A percentile compares a stretch with the other conserved stretches of the same genome.
Evolutionary conservation across 805 yeast genomes (phyloP).

Genomic region (Kodamaea fukazawae): DNA sequence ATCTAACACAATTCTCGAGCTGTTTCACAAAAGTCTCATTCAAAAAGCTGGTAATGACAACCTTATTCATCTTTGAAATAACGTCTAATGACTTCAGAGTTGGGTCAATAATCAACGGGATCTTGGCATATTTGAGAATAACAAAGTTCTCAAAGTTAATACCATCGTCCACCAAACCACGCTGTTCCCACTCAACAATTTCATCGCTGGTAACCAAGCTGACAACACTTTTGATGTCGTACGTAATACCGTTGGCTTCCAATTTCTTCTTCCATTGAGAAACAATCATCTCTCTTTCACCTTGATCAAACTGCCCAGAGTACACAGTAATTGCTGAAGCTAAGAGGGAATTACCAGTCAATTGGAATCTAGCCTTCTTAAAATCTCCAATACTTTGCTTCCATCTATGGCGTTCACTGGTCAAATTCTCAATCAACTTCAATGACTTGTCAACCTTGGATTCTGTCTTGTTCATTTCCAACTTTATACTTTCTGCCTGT

Average conservation of each 20-base stretch:
- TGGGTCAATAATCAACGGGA: conserved; percentile 76
- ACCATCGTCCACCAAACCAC: conserved; percentile 58
- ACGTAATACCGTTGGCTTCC: conserved; percentile 32
- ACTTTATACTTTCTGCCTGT: conserved; percentile 71
- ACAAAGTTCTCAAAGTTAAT: conserved; percentile 62
- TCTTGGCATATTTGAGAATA: conserved; percentile 40
- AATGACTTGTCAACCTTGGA: conserved; percentile 60
- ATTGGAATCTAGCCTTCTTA: conserved; percentile 37
- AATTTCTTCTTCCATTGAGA: conserved; percentile 38
- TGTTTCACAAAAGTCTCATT: conserved; percentile 64
- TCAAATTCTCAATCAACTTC: conserved; percentile 58
- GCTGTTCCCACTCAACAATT: conserved; percentile 48
- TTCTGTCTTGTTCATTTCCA: conserved; percentile 64
- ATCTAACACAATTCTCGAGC: conserved; percentile 75
- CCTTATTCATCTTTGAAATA: conserved; percentile 17
- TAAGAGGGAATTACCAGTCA: conserved; percentile 66
- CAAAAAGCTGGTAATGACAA: conserved; percentile 65
- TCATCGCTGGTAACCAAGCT: conserved; percentile 41
- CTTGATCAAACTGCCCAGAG: conserved; percentile 57
- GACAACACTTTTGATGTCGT: conserved; percentile 33
- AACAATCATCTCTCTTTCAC: conserved; percentile 35
- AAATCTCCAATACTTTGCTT: conserved; percentile 52
- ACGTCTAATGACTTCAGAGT: conserved; percentile 28
- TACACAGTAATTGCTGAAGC: conserved; percentile 62
- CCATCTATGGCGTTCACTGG: conserved; percentile 76